These are phyloP conservation scores for Niveomyces coronatus DNA, from an alignment of 2,329 filamentous ascomycete species.

Conservation along the genomic window DNA sequence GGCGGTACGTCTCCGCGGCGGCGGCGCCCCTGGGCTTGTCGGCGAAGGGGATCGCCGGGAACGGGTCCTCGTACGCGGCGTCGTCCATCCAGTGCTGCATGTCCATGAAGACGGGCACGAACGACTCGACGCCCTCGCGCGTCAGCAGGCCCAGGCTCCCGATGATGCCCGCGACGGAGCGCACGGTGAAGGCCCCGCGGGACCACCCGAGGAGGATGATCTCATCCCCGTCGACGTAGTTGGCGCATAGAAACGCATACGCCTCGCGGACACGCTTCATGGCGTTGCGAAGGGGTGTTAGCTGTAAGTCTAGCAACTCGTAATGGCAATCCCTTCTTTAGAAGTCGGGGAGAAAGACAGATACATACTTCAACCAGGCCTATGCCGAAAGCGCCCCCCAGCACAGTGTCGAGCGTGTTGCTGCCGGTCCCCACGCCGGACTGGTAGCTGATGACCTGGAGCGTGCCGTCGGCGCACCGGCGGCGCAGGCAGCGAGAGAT, in stretches of 20 bases:
- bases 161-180: slow-evolving; percentile 46
- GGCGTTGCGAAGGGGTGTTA: slow-evolving; percentile 5
- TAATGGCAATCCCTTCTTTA: no score
- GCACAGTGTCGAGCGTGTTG: slow-evolving; percentile 37
- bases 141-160: slow-evolving; percentile 40
- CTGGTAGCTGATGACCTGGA: slow-evolving; percentile 52
- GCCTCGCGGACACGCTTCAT: slow-evolving; percentile 45
- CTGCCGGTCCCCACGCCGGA: slow-evolving; percentile 48
- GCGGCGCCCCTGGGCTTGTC: slow-evolving; percentile 36
- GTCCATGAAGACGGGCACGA: slow-evolving; percentile 46
- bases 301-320: no score
- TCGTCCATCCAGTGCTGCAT: slow-evolving; percentile 45
- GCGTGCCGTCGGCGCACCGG: slow-evolving; percentile 37
- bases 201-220: slow-evolving; percentile 48
- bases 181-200: slow-evolving; percentile 46
- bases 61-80: slow-evolving; percentile 33
- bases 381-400: slow-evolving; percentile 44
- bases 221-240: slow-evolving; percentile 48
- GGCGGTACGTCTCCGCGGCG: slow-evolving; percentile 32
- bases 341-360: neutral
- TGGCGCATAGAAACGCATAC: slow-evolving; percentile 52
- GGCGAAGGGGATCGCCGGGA: slow-evolving; percentile 35
- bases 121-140: slow-evolving; percentile 41
- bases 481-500: slow-evolving; percentile 47
- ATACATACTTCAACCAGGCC: slow-evolving; percentile 41